Conservation (phyloP, 2,329 filamentous ascomycete genomes). For the Pyricularia sp. region DNA sequence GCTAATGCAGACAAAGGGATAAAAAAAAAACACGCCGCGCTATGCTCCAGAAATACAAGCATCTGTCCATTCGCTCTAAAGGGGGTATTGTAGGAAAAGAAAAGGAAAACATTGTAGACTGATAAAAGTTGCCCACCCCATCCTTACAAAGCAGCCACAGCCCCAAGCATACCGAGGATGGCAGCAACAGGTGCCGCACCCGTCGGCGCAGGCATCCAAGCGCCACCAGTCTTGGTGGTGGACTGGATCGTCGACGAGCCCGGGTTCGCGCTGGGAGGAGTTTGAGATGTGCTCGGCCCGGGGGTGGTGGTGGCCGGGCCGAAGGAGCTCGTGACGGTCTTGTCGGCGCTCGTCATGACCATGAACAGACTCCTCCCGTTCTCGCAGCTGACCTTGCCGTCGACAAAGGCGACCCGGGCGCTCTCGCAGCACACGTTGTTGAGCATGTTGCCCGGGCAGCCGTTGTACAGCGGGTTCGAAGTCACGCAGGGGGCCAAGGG, state of each 20-base stretch:
- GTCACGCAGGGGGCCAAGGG: conserved; percentile 2
- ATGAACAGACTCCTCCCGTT: conserved; percentile 2
- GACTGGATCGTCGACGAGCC: not conserved
- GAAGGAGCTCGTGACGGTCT: not conserved
- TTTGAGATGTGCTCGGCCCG: not conserved
- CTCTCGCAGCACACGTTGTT: conserved; percentile 3
- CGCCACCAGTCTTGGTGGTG: not conserved
- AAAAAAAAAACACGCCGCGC: not conserved
- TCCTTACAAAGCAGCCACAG: not conserved
- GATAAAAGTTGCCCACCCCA: not conserved
- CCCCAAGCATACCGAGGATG: not conserved
- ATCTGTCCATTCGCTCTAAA: not conserved
- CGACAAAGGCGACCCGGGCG: not conserved
- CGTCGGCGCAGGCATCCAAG: not conserved
- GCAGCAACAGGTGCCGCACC: not conserved
- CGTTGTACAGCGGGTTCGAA: conserved; percentile 1
- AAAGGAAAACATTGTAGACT: not conserved
- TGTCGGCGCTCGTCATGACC: not conserved
- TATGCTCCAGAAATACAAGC: not conserved
- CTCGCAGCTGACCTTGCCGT: conserved; percentile 15
- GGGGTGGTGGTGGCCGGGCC: not conserved
- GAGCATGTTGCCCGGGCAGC: conserved; percentile 6
- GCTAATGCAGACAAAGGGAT: not conserved
- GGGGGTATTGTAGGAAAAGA: not conserved
- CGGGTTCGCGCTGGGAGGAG: not conserved